Base-by-base conservation (phyloP, 163 green algal species). In the Chlorella variabilis region DNA sequence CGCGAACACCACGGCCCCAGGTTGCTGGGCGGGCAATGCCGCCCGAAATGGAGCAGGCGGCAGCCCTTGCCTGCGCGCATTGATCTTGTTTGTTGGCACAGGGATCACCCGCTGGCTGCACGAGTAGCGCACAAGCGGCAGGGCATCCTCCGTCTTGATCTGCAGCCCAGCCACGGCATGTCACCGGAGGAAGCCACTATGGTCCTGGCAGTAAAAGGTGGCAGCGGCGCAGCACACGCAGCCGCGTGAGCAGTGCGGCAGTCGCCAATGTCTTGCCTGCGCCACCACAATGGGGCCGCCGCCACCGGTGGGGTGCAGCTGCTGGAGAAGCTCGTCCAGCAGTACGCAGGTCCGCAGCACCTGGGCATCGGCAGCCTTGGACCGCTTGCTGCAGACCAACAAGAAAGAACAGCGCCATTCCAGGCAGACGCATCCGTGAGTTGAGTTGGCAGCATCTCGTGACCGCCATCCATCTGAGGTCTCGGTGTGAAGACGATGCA, bases 271-370 rank as follows among this genome's bases (percentile, higher is more conserved):
- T 6, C 38, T 73, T 73, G 23, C 76, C 76, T 82, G 62, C 20
- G 58, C 62, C 62, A 66, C 65, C 34, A 82, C 76, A 5, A 63
- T 38, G 25, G 76, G 76, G 20, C 76, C 49, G 6, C 25, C 41
- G 7, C 27, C 18, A 23, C 62, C 9, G 59, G 20, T 38, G 29
- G 45, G 36, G 13, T 41, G 58, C 33, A 62, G 63, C 25, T 34
- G 33, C 8, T 42, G 3, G 6, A 58, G 18, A 29, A 79, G 5
- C 33, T 87, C 83, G 33, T 87, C 83, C 41, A 87, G 42, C 31
- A 87, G 76, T 25, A 87, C 77, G 21, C 77, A 81, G 33, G 54
- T 38, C 3, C 83, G 83, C 67, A 87, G 76, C 54, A 80, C 69
- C 21, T 76, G 51, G 9, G 83, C 83, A 61, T 87, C 83, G 1